phyloP scores from a whole-genome alignment of 768 basidiomycete species.

The Suillus weaverae region DNA sequence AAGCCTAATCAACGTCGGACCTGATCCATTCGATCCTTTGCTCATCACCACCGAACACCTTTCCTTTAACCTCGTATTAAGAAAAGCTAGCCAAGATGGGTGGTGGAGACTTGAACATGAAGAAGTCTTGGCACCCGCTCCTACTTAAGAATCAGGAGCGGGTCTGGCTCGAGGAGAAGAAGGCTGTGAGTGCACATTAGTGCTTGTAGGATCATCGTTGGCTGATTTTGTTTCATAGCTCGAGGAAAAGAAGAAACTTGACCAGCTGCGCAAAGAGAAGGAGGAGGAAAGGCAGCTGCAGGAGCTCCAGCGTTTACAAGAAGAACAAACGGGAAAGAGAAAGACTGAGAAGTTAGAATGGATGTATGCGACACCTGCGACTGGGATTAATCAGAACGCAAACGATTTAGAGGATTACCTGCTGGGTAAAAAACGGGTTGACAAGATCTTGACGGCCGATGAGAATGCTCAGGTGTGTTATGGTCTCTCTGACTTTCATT shows the following conservation, averaged over 20 bases:
- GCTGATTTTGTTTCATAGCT: slow-evolving; percentile 52
- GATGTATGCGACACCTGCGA: slow-evolving; percentile 99
- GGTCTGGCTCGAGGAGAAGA: slow-evolving; percentile 99
- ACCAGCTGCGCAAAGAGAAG: slow-evolving; percentile 95
- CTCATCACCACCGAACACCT: slow-evolving; percentile 12
- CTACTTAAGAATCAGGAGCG: slow-evolving; percentile 97
- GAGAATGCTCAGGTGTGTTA: slow-evolving; percentile 81
- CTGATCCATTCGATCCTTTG: slow-evolving; percentile 13
- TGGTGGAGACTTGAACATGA: slow-evolving; percentile 98
- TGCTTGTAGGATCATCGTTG: slow-evolving; percentile 1
- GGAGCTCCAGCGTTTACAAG: slow-evolving; percentile 93
- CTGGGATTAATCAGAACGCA: slow-evolving; percentile 80
- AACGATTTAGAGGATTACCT: slow-evolving; percentile 97
- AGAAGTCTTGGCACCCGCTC: slow-evolving; percentile 99
- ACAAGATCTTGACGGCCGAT: slow-evolving; percentile 89
- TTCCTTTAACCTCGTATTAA: slow-evolving; percentile 6
- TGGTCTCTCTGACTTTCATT: slow-evolving; percentile 5
- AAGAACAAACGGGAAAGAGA: slow-evolving; percentile 94
- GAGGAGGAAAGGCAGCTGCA: slow-evolving; percentile 97
- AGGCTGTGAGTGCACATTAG: slow-evolving; percentile 62
- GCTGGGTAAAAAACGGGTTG: slow-evolving; percentile 95
- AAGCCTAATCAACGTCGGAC: slow-evolving; percentile 5
- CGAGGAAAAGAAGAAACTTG: slow-evolving; percentile 98
- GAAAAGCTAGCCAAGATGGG: slow-evolving; percentile 73
- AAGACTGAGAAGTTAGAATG: slow-evolving; percentile 93